Evolutionary conservation across 345 rosid species (phyloP).

Genomic region (Rhizophora apiculata): DNA sequence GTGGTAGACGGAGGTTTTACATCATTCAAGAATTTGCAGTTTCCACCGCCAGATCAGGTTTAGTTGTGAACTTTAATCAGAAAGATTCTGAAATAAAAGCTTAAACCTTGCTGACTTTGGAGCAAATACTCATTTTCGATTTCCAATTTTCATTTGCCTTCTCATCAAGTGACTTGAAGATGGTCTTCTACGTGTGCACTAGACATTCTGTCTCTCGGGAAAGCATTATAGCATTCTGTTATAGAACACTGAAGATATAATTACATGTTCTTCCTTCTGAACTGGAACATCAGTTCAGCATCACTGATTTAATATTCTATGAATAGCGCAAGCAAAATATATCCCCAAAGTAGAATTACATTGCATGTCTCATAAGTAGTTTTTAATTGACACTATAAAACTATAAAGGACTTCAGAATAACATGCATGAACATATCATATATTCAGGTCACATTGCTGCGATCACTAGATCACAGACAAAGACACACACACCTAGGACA

Average conservation of each 20-base stretch:
- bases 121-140: background rate
- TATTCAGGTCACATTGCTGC: no score
- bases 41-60: slow-evolving; percentile 52
- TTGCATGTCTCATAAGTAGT: no score
- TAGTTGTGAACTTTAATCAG: slow-evolving; percentile 1
- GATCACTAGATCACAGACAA: no score
- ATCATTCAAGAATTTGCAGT: slow-evolving; percentile 41
- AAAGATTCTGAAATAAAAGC: background rate
- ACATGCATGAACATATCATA: no score
- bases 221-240: background rate
- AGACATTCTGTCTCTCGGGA: background rate
- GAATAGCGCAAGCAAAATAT: no score
- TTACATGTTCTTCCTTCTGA: background rate
- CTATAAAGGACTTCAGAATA: no score
- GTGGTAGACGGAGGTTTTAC: slow-evolving; percentile 95
- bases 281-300: background rate
- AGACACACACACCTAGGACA: no score
- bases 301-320: background rate
- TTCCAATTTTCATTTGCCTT: background rate
- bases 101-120: background rate
- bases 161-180: background rate
- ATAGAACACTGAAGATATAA: background rate
- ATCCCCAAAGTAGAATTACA: no score
- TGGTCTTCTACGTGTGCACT: background rate
- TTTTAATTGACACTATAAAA: no score